These are phyloP conservation scores for Myriosclerotinia curreyana DNA, from an alignment of 2,329 filamentous ascomycete genomes.

Conservation along the genomic window DNA sequence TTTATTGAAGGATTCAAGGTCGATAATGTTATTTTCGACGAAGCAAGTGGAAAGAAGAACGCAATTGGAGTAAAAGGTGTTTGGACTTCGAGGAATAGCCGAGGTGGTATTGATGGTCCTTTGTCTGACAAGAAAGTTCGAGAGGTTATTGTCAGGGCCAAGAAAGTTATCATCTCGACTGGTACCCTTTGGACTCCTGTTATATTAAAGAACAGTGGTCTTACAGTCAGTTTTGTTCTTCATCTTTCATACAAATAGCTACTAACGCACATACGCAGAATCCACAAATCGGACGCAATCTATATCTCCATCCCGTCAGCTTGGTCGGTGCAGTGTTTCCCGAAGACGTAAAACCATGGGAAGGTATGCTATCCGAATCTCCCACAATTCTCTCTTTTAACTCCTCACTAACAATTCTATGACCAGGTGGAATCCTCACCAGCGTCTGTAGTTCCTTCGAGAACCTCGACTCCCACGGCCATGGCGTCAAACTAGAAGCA, in stretches of 20 bases:
- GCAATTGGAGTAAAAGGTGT: constrained; percentile 70
- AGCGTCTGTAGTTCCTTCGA: constrained; percentile 74
- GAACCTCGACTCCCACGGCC: constrained; percentile 74
- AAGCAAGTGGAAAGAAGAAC: constrained; percentile 46
- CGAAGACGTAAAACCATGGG: constrained; percentile 68
- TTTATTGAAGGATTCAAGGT: constrained; percentile 83
- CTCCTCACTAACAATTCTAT: constrained; percentile 6
- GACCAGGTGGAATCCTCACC: constrained; percentile 66
- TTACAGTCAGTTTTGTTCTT: constrained; percentile 50
- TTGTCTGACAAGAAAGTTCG: constrained; percentile 50
- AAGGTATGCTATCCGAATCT: constrained; percentile 38
- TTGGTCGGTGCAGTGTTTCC: constrained; percentile 60
- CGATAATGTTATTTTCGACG: constrained; percentile 67
- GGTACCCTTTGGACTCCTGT: constrained; percentile 76
- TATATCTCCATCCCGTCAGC: constrained; percentile 76
- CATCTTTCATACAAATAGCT: background rate
- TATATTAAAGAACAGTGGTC: constrained; percentile 71
- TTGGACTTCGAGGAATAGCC: constrained; percentile 69
- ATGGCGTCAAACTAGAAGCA: constrained; percentile 79
- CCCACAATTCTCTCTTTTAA: background rate
- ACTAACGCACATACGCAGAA: constrained; percentile 48
- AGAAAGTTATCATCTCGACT: constrained; percentile 73
- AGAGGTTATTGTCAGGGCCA: constrained; percentile 70
- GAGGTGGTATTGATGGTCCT: constrained; percentile 55
- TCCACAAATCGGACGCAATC: constrained; percentile 74